These are phyloP conservation scores for Breviolum minutum DNA, from an alignment of 73 alveolate species.

Conservation along the genomic window DNA sequence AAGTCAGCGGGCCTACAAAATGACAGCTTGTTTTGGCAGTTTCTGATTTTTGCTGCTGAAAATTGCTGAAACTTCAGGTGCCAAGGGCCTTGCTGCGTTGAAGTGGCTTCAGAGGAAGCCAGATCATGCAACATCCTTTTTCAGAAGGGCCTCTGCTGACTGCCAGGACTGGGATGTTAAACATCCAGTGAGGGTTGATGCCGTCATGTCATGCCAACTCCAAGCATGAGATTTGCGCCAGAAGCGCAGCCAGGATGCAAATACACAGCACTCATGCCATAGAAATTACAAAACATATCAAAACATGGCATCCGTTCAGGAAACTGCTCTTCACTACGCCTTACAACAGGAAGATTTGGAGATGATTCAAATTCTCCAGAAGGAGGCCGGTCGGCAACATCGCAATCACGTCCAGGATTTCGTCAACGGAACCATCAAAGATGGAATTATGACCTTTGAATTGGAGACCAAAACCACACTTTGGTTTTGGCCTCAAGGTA, in stretches of 20 bases:
- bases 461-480: neutral
- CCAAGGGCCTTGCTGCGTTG: constrained; percentile 30
- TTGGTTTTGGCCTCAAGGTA: constrained; percentile 27
- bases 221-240: neutral
- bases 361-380: constrained; percentile 46
- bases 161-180: constrained; percentile 17
- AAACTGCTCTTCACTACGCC: constrained; percentile 52
- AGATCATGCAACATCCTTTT: constrained; percentile 14
- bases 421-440: constrained; percentile 33
- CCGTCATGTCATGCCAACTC: neutral
- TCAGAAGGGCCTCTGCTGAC: constrained; percentile 20
- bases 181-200: neutral
- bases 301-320: neutral
- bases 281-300: neutral
- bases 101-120: constrained; percentile 47
- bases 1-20: no score
- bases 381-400: neutral
- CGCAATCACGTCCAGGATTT: neutral
- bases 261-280: neutral
- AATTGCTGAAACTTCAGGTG: neutral
- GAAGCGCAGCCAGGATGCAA: neutral
- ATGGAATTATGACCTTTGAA: constrained; percentile 43
- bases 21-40: neutral
- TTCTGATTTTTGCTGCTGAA: neutral
- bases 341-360: constrained; percentile 18